A percentile compares a stretch with the other conserved stretches of the same genome.
Conservation (phyloP, 116 monocot species). For the Dioscorea cayenensis region DNA sequence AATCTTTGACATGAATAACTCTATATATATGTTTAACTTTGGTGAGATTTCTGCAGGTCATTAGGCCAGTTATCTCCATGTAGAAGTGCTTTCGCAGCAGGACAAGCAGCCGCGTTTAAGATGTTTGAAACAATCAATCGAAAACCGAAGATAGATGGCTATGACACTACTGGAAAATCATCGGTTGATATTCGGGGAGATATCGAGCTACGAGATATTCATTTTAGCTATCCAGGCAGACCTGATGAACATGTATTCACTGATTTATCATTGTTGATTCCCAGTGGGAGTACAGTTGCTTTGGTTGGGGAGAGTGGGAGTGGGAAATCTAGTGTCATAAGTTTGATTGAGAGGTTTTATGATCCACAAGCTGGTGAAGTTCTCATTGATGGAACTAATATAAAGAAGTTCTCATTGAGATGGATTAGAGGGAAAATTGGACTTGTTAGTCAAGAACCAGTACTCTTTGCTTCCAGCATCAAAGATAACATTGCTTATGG, state of each 20-base stretch:
- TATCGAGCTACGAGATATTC: conserved; percentile 55
- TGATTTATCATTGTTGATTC: conserved; percentile 45
- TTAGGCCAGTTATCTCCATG: conserved; percentile 57
- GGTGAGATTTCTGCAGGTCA: conserved; percentile 26
- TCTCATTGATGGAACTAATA: conserved; percentile 56
- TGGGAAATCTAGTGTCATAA: conserved; percentile 66
- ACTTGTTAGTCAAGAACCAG: conserved; percentile 74
- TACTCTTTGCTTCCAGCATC: conserved; percentile 54
- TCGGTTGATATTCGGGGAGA: conserved; percentile 43
- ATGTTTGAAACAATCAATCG: conserved; percentile 69
- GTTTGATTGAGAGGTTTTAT: conserved; percentile 69
- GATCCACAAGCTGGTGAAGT: conserved; percentile 72
- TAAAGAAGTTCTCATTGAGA: conserved; percentile 51
- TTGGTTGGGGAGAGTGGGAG: conserved; percentile 80
- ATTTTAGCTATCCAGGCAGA: conserved; percentile 64
- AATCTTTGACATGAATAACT: neutral
- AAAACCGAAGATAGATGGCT: conserved; percentile 70
- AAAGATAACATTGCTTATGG: conserved; percentile 73
- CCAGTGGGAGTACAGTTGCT: conserved; percentile 43
- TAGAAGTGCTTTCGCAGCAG: conserved; percentile 52
- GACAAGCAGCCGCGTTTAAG: conserved; percentile 66
- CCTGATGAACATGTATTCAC: conserved; percentile 45
- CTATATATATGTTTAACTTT: neutral
- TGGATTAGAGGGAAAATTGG: conserved; percentile 79
- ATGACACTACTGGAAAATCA: conserved; percentile 22